Conservation (phyloP, 208 protist species). For the Endotrypanum monterogeii region DNA sequence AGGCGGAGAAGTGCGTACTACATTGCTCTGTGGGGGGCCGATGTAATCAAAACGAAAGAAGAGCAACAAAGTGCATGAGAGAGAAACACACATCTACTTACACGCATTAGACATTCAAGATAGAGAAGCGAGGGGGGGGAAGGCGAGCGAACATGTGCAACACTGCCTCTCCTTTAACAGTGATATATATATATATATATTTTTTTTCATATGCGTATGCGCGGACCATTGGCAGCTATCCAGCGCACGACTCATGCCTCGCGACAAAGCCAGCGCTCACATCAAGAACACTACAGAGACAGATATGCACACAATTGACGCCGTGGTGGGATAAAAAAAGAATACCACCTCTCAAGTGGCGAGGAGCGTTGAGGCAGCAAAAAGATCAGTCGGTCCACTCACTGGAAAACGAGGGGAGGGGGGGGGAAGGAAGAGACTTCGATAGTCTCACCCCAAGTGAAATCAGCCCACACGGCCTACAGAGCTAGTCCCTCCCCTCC, state of each 20-base stretch:
- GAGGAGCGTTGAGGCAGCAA: background rate
- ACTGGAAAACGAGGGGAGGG: too few relatives aligned
- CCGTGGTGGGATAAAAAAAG: too few relatives aligned
- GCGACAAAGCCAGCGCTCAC: background rate
- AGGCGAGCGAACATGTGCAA: background rate
- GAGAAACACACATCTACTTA: background rate
- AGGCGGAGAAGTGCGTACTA: background rate
- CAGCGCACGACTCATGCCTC: background rate
- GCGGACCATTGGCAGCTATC: background rate
- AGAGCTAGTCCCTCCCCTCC: conserved; percentile 3
- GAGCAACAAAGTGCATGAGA: background rate
- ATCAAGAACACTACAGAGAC: background rate
- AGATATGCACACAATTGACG: background rate
- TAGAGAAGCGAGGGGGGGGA: background rate
- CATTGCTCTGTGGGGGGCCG: too few relatives aligned
- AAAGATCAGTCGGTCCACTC: too few relatives aligned
- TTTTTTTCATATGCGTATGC: background rate
- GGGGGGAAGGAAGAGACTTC: too few relatives aligned
- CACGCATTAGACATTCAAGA: background rate
- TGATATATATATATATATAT: background rate
- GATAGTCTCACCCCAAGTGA: too few relatives aligned
- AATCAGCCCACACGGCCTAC: background rate
- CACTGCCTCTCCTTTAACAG: background rate
- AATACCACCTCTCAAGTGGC: background rate
- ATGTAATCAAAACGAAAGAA: background rate